Evolutionary conservation across 2,329 filamentous ascomycete species (phyloP).

Genomic region (Colletotrichum tropicale): DNA sequence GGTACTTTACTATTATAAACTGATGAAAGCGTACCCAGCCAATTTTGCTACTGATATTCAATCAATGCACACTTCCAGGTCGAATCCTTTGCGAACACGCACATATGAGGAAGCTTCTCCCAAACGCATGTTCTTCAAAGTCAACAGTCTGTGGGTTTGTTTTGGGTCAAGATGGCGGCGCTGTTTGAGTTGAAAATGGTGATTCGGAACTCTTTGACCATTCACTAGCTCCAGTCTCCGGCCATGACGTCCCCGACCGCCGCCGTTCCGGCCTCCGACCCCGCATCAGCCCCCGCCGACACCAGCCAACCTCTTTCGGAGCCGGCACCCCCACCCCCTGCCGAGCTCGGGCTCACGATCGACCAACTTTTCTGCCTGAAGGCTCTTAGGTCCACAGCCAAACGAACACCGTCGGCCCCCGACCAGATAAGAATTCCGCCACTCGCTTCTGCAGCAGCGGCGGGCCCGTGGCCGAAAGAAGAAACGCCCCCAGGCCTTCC

Average conservation of each 20-base stretch:
- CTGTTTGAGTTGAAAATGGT: neutral
- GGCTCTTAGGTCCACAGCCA: neutral
- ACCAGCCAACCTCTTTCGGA: neutral
- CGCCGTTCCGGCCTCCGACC: neutral
- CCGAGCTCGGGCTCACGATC: neutral
- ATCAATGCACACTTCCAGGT: neutral
- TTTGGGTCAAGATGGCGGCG: neutral
- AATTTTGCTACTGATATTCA: neutral
- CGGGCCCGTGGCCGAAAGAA: neutral
- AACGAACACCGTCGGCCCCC: neutral
- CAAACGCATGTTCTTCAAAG: neutral
- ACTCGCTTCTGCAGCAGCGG: neutral
- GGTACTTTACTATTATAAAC: neutral
- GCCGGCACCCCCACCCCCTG: neutral
- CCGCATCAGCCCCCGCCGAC: neutral
- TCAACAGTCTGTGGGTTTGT: neutral
- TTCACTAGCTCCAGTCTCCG: neutral
- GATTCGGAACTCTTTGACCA: neutral
- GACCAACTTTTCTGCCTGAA: neutral
- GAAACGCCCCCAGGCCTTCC: neutral
- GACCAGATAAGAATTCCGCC: neutral
- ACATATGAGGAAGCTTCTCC: neutral
- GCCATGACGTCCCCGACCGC: neutral
- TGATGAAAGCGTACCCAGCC: neutral
- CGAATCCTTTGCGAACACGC: neutral